These are phyloP conservation scores for Aschersonia sp. DNA, from an alignment of 2,329 filamentous ascomycete species.

Conservation along the genomic window DNA sequence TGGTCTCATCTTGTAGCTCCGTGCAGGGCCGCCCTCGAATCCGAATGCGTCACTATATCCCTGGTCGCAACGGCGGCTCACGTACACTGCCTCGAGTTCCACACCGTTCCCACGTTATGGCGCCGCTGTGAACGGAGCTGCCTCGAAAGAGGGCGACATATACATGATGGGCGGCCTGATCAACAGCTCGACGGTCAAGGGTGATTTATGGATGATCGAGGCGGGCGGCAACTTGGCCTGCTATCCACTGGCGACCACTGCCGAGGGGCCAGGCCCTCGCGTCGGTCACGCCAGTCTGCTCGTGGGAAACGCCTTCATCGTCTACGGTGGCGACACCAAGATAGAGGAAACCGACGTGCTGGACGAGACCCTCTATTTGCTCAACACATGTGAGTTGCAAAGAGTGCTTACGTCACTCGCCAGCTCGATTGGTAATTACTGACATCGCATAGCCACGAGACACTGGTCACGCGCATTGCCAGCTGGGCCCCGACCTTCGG, in stretches of 20 bases:
- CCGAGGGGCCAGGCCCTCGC: constrained; percentile 86
- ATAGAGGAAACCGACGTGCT: constrained; percentile 82
- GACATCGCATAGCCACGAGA: constrained; percentile 55
- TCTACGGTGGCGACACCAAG: constrained; percentile 97
- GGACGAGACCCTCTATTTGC: constrained; percentile 88
- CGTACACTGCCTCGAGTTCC: constrained; percentile 66
- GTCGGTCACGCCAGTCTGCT: constrained; percentile 89
- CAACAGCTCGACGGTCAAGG: constrained; percentile 89
- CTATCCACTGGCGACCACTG: constrained; percentile 80
- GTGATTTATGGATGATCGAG: constrained; percentile 96
- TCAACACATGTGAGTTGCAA: constrained; percentile 78
- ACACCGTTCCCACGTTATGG: constrained; percentile 95
- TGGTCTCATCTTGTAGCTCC: constrained; percentile 26
- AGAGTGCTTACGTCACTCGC: neutral
- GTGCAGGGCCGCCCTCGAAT: constrained; percentile 38
- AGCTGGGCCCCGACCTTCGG: constrained; percentile 69
- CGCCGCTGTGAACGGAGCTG: constrained; percentile 81
- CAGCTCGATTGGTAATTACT: constrained; percentile 6
- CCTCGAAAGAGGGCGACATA: constrained; percentile 92
- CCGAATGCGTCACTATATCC: constrained; percentile 78
- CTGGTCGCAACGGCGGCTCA: constrained; percentile 84
- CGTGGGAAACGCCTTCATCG: constrained; percentile 96
- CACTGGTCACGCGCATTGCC: constrained; percentile 96
- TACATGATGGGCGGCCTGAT: constrained; percentile 97
- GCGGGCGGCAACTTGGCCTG: constrained; percentile 77